phyloP scores from a whole-genome alignment of 352 stramenopile species.

The Pythium grandisporangium region DNA sequence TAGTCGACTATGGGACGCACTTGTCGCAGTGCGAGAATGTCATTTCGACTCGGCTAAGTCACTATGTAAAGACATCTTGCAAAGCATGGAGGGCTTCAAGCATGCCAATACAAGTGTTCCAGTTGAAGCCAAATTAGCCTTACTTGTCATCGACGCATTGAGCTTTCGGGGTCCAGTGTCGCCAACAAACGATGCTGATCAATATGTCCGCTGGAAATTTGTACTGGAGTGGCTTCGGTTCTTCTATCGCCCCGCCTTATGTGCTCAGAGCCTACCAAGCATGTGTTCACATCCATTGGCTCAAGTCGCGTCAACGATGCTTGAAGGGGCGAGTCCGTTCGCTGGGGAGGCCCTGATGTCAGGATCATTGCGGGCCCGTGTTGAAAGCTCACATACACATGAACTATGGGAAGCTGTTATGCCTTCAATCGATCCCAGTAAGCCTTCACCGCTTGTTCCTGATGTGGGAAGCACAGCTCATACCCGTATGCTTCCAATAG shows the following conservation, averaged over 20 bases:
- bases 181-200: too few species aligned
- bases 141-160: conserved; percentile 25
- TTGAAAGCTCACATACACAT: conserved; percentile 1
- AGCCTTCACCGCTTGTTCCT: too few species aligned
- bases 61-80: too few species aligned
- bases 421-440: too few species aligned
- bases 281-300: conserved; percentile 15
- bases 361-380: conserved; percentile 1
- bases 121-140: conserved; percentile 49
- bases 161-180: conserved; percentile 6
- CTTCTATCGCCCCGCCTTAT: conserved; percentile 61
- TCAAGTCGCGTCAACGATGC: conserved; percentile 10
- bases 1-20: conserved; percentile 1
- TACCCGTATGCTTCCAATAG: too few species aligned
- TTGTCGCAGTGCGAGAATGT: conserved; percentile 7
- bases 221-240: conserved; percentile 42
- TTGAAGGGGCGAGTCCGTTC: too few species aligned
- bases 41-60: conserved; percentile 6
- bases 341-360: too few species aligned
- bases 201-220: too few species aligned
- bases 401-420: conserved; percentile 10
- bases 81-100: too few species aligned
- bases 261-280: conserved; percentile 6
- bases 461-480: too few species aligned
- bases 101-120: too few species aligned